A percentile compares a stretch with the other conserved stretches of the same genome.
These are phyloP conservation scores for Cryptosporidium sp. DNA, from an alignment of 169 alveolate species.

Conservation along the genomic window DNA sequence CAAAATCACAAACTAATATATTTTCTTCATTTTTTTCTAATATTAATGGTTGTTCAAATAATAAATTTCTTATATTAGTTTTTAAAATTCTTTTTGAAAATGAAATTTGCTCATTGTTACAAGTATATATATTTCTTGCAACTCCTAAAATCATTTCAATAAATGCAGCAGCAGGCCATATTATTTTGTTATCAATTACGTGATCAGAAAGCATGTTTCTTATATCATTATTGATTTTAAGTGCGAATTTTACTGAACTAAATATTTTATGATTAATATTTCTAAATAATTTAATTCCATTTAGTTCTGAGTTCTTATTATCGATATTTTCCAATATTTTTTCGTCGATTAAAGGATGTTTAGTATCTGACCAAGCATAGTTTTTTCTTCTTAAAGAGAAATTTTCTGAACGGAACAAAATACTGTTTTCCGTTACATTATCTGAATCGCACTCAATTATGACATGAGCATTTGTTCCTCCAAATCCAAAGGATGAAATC, in stretches of 20 bases:
- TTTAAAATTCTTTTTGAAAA: slow-evolving; percentile 38
- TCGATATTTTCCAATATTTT: neutral
- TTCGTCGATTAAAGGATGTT: slow-evolving; percentile 57
- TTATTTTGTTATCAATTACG: slow-evolving; percentile 13
- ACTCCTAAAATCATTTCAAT: slow-evolving; percentile 48
- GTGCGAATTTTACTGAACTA: slow-evolving; percentile 15
- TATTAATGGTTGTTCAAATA: slow-evolving; percentile 62
- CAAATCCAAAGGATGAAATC: slow-evolving; percentile 70
- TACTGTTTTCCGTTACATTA: neutral
- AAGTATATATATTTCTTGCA: slow-evolving; percentile 44
- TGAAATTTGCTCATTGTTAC: slow-evolving; percentile 35
- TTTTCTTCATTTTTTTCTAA: slow-evolving; percentile 9
- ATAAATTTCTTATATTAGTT: slow-evolving; percentile 24
- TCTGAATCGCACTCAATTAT: slow-evolving; percentile 43
- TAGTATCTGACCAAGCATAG: slow-evolving; percentile 58
- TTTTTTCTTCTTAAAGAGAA: slow-evolving; percentile 11
- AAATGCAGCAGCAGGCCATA: slow-evolving; percentile 74
- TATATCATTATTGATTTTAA: slow-evolving; percentile 20
- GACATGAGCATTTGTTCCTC: slow-evolving; percentile 75
- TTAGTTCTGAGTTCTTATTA: neutral
- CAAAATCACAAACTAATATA: slow-evolving; percentile 4
- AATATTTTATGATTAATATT: slow-evolving; percentile 4
- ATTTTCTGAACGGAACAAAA: neutral
- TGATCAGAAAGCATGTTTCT: slow-evolving; percentile 48
- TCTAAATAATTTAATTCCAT: slow-evolving; percentile 11